Base-by-base conservation (phyloP, 768 basidiomycete genomes). In the Lentinula lateritia region DNA sequence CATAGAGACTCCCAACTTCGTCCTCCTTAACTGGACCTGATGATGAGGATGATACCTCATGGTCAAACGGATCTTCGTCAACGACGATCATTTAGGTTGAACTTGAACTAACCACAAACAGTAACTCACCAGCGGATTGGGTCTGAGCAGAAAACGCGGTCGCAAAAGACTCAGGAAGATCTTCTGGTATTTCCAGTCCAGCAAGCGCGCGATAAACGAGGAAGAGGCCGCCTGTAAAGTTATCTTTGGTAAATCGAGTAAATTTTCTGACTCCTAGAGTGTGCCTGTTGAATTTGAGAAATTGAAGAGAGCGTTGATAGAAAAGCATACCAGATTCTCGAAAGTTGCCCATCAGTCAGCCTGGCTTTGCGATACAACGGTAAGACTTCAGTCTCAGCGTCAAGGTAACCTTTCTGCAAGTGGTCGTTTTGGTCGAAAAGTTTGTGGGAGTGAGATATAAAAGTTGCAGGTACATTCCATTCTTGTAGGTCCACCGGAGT, bases 181-280 rank as follows among this genome's bases (percentile, higher is more conserved):
- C 42, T 7, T 23, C 58, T 6, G 64, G 62, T 32, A 65, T 45
- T 3, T 50, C 54, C 16, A 65, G 20, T 9, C 64, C 59, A 32
- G 62, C 52, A 15, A 65, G 59, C 13, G 13, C 28, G 28, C 55
- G 58, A 43, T 61, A 63, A 13, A 63, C 58, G 15, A 65, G 59
- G 55, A 61, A 63, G 8, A 63, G 53, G 18, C 46, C 59, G 39
- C 58, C 43, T 15, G 58, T 60, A 53, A 65, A 65, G 13, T 50
- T 62, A 18, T 63, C 55, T 34, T n/a, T 38, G 36, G 58, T 13
- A 3, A 63, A 35, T 16, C 36, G 54, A 3, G 62, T 62, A 36
- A 28, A 38, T 10, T 35, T 50, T 9, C 35, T 15, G 28, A 52
- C 23, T 43, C 59, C 62, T 18, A 58, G 10, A 5, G 54, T 7